Conservation (phyloP, 1,139 yeast genomes). For the Wickerhamomyces sp. region DNA sequence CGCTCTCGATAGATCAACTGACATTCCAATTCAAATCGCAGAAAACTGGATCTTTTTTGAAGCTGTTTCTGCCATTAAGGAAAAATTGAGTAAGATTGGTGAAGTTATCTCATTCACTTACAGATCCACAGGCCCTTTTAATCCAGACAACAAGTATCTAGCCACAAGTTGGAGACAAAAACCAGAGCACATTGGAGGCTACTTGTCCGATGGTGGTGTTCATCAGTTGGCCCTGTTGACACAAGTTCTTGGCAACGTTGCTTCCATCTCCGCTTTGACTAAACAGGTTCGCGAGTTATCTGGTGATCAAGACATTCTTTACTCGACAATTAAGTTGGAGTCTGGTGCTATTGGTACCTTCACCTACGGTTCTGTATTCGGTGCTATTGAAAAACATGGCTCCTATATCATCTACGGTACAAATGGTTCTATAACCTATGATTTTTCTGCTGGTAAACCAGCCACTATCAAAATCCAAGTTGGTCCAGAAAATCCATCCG, state of each 20-base stretch:
- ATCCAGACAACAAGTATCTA: conserved; percentile 57
- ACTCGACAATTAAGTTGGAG: conserved; percentile 57
- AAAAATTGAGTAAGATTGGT: conserved; percentile 66
- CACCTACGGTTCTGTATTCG: conserved; percentile 88
- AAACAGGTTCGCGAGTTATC: conserved; percentile 69
- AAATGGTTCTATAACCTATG: conserved; percentile 65
- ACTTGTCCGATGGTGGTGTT: conserved; percentile 89
- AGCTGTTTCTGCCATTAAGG: conserved; percentile 47
- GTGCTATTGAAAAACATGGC: conserved; percentile 68
- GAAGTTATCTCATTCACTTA: conserved; percentile 71
- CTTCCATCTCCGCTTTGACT: conserved; percentile 64
- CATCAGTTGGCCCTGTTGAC: conserved; percentile 87
- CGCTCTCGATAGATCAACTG: conserved; percentile 48
- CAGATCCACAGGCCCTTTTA: conserved; percentile 78
- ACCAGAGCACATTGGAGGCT: conserved; percentile 92
- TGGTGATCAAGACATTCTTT: conserved; percentile 77
- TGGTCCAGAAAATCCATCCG: conserved; percentile 37
- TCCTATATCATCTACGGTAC: conserved; percentile 69
- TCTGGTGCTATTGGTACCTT: conserved; percentile 78
- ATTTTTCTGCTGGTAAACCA: conserved; percentile 49
- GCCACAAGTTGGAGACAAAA: conserved; percentile 78
- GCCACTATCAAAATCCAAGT: conserved; percentile 38
- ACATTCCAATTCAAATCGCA: conserved; percentile 66
- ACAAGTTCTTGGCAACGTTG: conserved; percentile 72
- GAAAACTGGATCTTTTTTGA: conserved; percentile 81